Evolutionary conservation across 352 stramenopile genomes (phyloP), one percentile per base, ranked within the genome.

Genomic region (Phytopythium aichiense): DNA sequence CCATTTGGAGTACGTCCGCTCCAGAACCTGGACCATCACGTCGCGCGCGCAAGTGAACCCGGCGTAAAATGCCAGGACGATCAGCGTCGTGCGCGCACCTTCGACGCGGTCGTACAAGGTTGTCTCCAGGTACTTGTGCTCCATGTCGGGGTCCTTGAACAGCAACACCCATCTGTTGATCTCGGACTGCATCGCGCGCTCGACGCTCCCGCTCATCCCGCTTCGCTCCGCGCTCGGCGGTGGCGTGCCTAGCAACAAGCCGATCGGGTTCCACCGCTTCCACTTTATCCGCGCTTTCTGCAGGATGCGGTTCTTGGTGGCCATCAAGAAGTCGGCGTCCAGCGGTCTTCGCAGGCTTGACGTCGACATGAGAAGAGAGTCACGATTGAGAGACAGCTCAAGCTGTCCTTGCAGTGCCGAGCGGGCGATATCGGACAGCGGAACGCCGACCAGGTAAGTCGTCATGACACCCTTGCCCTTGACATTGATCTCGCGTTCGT

Each of bases 401-500:
- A 91, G 70, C 38, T 90, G 84, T 0, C 84, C 86, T 11, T 74
- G 63, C 23, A 79, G 73, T 5, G 81, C 76, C 68, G 85, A 73
- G 8, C 78, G 69, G 0, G 84, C 86, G 2, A 92, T 56, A 1
- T 89, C 81, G 0, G 77, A 91, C 0, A 91, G 40, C 0, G 87
- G 85, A 23, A 89, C 79, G 7, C 83, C 84, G 1, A 97, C 72
- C 46, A 95, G 71, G 56, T 95, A 95, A 11, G 85, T 89, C 0
- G 74, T 94, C 83, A 96, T 91, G 0, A 63, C 74, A 2, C 89
- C 89, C 68, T 96, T 97, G 0, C 88, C 84, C 64, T 97, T 97
- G 8, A 87, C 86, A 53, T 95, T 73, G 58, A 96, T 87, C 51
- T 92, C 74, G 0, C 88, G 74, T 30, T 91, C 79, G 56, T 94